These are phyloP conservation scores for Fraxinus sp. DNA, from an alignment of 305 asterid species.

Conservation along the genomic window DNA sequence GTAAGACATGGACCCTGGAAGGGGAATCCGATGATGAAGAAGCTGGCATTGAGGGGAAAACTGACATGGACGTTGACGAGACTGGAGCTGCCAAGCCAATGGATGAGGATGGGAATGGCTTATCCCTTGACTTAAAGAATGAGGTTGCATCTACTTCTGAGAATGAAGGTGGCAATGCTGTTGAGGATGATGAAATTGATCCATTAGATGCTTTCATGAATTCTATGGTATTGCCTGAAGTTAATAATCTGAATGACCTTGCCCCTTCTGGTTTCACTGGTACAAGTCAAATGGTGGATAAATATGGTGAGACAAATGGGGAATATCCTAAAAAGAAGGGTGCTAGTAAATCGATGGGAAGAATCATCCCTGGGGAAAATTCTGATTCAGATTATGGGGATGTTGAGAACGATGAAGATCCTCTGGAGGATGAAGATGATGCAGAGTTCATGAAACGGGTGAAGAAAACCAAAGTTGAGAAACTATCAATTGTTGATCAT, in stretches of 20 bases:
- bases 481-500: slow-evolving; percentile 81
- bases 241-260: slow-evolving; percentile 59
- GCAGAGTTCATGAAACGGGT: slow-evolving; percentile 91
- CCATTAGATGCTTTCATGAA: slow-evolving; percentile 95
- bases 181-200: slow-evolving; percentile 76
- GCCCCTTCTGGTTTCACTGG: slow-evolving; percentile 38
- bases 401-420: slow-evolving; percentile 53
- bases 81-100: slow-evolving; percentile 38
- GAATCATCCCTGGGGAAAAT: slow-evolving; percentile 86
- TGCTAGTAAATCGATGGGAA: slow-evolving; percentile 52
- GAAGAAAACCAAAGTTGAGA: slow-evolving; percentile 94
- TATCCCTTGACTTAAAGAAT: slow-evolving; percentile 42
- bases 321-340: slow-evolving; percentile 49
- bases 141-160: slow-evolving; percentile 35
- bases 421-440: slow-evolving; percentile 86
- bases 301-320: slow-evolving; percentile 31
- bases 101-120: slow-evolving; percentile 41
- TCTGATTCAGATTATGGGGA: slow-evolving; percentile 79
- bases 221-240: slow-evolving; percentile 89
- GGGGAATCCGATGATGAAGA: slow-evolving; percentile 98
- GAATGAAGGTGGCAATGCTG: slow-evolving; percentile 39
- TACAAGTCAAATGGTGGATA: slow-evolving; percentile 41
- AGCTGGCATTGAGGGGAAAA: slow-evolving; percentile 50
- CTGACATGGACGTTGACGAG: slow-evolving; percentile 45
- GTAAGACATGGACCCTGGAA: slow-evolving; percentile 90